These are phyloP conservation scores for Neophaeococcomyces mojaviensis DNA, from an alignment of 2,329 filamentous ascomycete genomes.

Conservation along the genomic window DNA sequence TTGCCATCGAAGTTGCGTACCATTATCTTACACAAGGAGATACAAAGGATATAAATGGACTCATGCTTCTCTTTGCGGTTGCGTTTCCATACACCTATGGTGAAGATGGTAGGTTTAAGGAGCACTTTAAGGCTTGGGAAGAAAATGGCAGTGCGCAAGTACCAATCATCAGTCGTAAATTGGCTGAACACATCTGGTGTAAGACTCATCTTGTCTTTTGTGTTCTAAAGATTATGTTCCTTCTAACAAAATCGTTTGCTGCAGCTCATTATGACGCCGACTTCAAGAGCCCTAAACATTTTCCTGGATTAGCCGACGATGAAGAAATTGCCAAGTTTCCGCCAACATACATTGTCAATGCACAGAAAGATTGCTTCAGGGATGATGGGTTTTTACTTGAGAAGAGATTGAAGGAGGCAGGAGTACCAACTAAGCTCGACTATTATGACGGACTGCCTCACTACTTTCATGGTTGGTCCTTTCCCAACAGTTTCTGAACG, in stretches of 20 bases:
- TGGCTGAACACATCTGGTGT: slow-evolving; percentile 20
- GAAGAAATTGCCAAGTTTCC: slow-evolving; percentile 18
- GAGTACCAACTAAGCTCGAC: slow-evolving; percentile 39
- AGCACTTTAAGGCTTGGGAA: slow-evolving; percentile 14
- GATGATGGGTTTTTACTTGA: slow-evolving; percentile 50
- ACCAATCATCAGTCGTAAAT: slow-evolving; percentile 13
- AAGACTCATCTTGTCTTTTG: slow-evolving; percentile 4
- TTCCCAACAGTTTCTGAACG: background rate
- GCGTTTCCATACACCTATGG: slow-evolving; percentile 15
- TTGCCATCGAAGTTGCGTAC: slow-evolving; percentile 15
- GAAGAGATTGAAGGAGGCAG: slow-evolving; percentile 36
- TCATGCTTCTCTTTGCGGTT: slow-evolving; percentile 14
- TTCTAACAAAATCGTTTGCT: background rate
- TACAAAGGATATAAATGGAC: slow-evolving; percentile 12
- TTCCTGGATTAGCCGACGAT: slow-evolving; percentile 14
- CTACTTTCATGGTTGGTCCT: slow-evolving; percentile 22
- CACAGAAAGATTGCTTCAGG: slow-evolving; percentile 31
- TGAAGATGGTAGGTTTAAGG: slow-evolving; percentile 14
- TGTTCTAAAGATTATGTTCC: background rate
- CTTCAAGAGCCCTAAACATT: slow-evolving; percentile 15
- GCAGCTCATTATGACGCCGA: slow-evolving; percentile 17
- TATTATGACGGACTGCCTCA: slow-evolving; percentile 39
- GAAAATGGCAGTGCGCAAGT: slow-evolving; percentile 15
- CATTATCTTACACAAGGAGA: slow-evolving; percentile 15
- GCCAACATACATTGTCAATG: slow-evolving; percentile 16